Percentiles rank a stretch among this genome's conserved stretches.
Evolutionary conservation across 495 filamentous ascomycete species (phyloP).

Genomic region (Aspergillus egyptiacus): DNA sequence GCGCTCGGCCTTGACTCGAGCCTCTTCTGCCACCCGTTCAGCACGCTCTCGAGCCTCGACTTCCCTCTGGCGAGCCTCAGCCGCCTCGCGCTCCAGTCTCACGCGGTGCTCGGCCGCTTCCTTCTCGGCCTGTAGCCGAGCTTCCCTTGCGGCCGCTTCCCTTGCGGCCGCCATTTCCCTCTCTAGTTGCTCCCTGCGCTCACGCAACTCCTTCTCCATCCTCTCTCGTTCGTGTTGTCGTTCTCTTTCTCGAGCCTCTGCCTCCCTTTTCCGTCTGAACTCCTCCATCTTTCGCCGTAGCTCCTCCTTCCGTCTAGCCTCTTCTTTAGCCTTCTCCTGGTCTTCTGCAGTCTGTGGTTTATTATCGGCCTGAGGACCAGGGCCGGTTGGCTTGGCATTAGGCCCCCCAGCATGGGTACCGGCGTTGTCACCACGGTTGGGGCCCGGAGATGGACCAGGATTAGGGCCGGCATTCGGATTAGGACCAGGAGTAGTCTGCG

Average conservation of each 20-base stretch:
- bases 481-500: conserved; percentile 13
- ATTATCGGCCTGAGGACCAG: conserved; percentile 16
- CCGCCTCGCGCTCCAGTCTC: conserved; percentile 24
- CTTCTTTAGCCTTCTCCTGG: conserved; percentile 53
- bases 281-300: conserved; percentile 57
- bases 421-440: background rate
- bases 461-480: conserved; percentile 6
- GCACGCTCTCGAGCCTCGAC: conserved; percentile 23
- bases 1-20: conserved; percentile 30
- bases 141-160: conserved; percentile 42
- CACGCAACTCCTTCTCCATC: conserved; percentile 45
- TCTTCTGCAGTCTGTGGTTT: conserved; percentile 17
- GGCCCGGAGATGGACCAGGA: conserved; percentile 1
- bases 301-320: conserved; percentile 50
- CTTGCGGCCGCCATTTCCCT: conserved; percentile 42
- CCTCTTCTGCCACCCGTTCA: conserved; percentile 30
- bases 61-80: conserved; percentile 23
- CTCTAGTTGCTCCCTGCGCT: conserved; percentile 45
- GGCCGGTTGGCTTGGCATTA: background rate
- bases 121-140: conserved; percentile 38
- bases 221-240: conserved; percentile 44
- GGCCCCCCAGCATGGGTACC: conserved; percentile 1
- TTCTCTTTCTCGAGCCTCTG: conserved; percentile 40
- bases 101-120: conserved; percentile 22
- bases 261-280: conserved; percentile 49